phyloP scores from a whole-genome alignment of 768 basidiomycete genomes.

The Aureoboletus auriporus region DNA sequence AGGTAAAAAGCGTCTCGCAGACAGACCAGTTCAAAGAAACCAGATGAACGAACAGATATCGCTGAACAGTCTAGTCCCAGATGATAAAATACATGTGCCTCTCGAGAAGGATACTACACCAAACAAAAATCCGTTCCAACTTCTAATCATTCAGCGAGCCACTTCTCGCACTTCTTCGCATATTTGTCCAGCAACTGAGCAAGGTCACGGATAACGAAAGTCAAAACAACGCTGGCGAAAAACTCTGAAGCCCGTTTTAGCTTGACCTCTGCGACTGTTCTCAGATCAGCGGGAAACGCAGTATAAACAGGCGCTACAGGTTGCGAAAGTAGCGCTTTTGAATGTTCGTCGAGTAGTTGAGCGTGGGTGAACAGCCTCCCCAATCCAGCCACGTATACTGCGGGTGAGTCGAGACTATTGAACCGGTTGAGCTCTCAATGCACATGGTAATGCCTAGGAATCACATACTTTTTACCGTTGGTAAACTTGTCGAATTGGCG shows the following conservation, averaged over 20 bases:
- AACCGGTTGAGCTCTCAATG: constrained; percentile 11
- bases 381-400: constrained; percentile 75
- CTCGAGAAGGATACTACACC: constrained; percentile 25
- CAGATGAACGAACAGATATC: constrained; percentile 29
- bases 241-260: constrained; percentile 86
- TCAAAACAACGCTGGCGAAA: constrained; percentile 83
- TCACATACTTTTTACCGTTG: constrained; percentile 80
- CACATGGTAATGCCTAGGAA: constrained; percentile 4
- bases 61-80: constrained; percentile 31
- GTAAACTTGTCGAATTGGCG: constrained; percentile 81
- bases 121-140: constrained; percentile 17
- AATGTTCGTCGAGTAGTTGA: constrained; percentile 86
- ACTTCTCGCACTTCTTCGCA: constrained; percentile 90
- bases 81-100: constrained; percentile 33
- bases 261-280: constrained; percentile 62
- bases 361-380: constrained; percentile 67
- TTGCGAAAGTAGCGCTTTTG: constrained; percentile 62
- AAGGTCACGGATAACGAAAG: constrained; percentile 86
- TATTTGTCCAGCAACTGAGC: constrained; percentile 89
- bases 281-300: constrained; percentile 62
- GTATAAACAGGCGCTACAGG: constrained; percentile 71
- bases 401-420: constrained; percentile 80
- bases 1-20: constrained; percentile 12
- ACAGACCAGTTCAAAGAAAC: constrained; percentile 11
- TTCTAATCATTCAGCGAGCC: constrained; percentile 69